Conservation (phyloP, 192 early-diverging fungal genomes). For the Diversispora epigaea region DNA sequence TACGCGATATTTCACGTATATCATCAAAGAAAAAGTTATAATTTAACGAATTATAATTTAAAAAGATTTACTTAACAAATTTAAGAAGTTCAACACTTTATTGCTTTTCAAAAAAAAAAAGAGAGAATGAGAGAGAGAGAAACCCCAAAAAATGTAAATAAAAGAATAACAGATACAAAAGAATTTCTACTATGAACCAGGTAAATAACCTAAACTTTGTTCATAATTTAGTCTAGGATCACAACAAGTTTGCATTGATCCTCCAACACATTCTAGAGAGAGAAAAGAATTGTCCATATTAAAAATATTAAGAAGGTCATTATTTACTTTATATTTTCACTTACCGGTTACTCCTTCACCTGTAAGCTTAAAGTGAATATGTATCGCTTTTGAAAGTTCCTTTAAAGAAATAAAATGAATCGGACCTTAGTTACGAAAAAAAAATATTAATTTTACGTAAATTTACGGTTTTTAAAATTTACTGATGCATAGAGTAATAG, state of each 20-base stretch:
- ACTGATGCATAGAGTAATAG: too few species aligned
- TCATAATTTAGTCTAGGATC: slow-evolving; percentile 97
- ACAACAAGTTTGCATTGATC: slow-evolving; percentile 98
- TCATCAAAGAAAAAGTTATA: too few species aligned
- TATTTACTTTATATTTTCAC: not conserved
- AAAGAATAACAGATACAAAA: too few species aligned
- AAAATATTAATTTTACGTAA: too few species aligned
- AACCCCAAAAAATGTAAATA: too few species aligned
- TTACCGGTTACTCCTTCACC: slow-evolving; percentile 89
- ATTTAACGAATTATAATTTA: too few species aligned
- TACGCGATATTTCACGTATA: too few species aligned
- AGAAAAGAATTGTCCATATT: not conserved
- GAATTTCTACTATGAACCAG: slow-evolving; percentile 17
- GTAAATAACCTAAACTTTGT: slow-evolving; percentile 70
- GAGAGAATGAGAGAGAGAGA: too few species aligned
- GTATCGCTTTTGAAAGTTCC: slow-evolving; percentile 82
- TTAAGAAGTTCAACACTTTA: too few species aligned
- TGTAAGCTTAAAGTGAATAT: slow-evolving; percentile 93
- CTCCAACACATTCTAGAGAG: slow-evolving; percentile 79
- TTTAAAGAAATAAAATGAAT: slow-evolving; percentile 6
- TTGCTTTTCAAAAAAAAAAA: too few species aligned
- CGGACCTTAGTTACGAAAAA: not conserved
- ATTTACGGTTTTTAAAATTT: too few species aligned
- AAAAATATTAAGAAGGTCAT: not conserved
- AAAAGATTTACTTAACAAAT: too few species aligned